A percentile compares a stretch with the other conserved stretches of the same genome.
phyloP scores from a whole-genome alignment of 225 moss, liverwort and hornwort genomes.

The Marchantia polymorpha region DNA sequence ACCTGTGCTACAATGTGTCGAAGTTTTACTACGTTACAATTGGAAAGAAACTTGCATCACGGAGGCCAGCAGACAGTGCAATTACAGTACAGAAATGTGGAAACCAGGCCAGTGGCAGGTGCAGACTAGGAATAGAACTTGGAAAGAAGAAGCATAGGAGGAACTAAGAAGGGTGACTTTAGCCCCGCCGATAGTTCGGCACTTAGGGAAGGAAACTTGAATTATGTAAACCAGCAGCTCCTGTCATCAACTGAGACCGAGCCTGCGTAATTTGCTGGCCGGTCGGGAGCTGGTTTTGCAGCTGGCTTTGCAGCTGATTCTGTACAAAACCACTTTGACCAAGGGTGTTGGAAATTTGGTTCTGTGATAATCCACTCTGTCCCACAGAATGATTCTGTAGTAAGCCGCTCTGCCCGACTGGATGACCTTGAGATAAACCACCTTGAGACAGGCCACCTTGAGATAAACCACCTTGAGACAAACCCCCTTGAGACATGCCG shows the following conservation, averaged over 20 bases:
- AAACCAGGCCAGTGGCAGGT: no score
- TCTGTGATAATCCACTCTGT: constrained; percentile 46
- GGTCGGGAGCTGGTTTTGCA: constrained; percentile 55
- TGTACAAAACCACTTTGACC: constrained; percentile 22
- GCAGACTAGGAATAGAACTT: background rate
- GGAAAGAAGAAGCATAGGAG: no score
- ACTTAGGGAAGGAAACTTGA: constrained; percentile 35
- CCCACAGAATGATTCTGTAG: constrained; percentile 26
- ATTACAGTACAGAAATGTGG: background rate
- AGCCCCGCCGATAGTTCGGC: background rate
- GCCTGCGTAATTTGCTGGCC: constrained; percentile 32
- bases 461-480: no score
- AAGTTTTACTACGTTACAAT: no score
- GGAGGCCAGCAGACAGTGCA: no score
- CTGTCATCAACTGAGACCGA: constrained; percentile 37
- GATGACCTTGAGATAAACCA: constrained; percentile 29
- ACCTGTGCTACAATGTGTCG: no score
- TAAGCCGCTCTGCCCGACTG: constrained; percentile 18
- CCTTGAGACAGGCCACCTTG: constrained; percentile 37
- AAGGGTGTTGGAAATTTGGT: constrained; percentile 20
- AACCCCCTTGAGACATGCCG: no score
- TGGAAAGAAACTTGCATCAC: no score
- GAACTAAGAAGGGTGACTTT: no score
- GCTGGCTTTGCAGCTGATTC: constrained; percentile 49
- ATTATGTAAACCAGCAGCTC: constrained; percentile 42